Base-by-base conservation (phyloP, 2,329 filamentous ascomycete species). In the Cordyceps militaris region DNA sequence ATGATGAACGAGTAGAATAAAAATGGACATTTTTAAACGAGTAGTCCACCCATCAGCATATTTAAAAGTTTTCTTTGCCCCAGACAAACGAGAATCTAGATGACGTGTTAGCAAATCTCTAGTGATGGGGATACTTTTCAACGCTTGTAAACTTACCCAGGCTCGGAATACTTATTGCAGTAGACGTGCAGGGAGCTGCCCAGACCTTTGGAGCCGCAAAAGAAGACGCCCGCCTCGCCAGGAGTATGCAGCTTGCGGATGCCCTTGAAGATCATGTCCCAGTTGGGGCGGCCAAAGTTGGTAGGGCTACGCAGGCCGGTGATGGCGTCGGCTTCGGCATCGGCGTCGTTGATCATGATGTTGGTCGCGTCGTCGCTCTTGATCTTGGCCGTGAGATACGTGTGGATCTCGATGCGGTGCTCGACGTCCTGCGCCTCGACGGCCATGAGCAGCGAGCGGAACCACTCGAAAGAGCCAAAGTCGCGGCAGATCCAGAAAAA, bases 401-500 rank as follows among this genome's bases (percentile, higher is more conserved):
- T 91, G 73, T 94, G 89, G 60, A 95, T 94, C 74, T 95, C 90
- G 71, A 95, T 94, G 62, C 87, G 82, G 72, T 90, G 85, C 66
- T 90, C 86, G 61, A 90, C 79, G 73, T 95, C 90, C 74, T 94
- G 89, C 0, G 88, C 87, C 74, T 94, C 90, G 65, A 95, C 93
- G 56, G 90, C 90, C 62, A 91, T 79, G 16, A 95, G 81, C 60
- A 95, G 76, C 26, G 88, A 92, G 51, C 89, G 82, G 79, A 94
- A 94, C 90, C 90, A 95, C 76, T 94, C 89, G 66, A 94, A 92
- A 0, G 87, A 91, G 34, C 87, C 89, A 67, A 93, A 93, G 72
- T 94, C 89, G 71, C 89, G 82, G 78, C 89, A 93, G 61, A 94
- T 86, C 90, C 90, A 94, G 81, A 94, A 91, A 77, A 94, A 94